phyloP scores from a whole-genome alignment of 768 basidiomycete species.

The Hirschioporus abietinus region DNA sequence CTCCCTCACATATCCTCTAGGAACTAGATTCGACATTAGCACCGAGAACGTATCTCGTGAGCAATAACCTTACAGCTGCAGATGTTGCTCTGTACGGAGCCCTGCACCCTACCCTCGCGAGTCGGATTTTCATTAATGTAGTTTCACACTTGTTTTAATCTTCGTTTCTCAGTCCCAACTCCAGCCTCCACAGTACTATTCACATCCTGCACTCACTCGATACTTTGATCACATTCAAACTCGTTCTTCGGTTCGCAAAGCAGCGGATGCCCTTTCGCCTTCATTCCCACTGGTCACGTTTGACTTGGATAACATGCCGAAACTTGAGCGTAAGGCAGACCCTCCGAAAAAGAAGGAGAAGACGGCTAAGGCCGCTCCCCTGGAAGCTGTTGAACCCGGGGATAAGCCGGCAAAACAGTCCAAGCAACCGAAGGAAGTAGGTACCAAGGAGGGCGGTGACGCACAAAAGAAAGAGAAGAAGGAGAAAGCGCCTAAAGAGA shows the following conservation, averaged over 20 bases:
- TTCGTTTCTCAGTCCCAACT: conserved; percentile 51
- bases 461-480: conserved; percentile 53
- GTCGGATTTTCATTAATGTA: conserved; percentile 19
- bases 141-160: not conserved
- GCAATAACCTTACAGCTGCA: conserved; percentile 80
- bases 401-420: conserved; percentile 18
- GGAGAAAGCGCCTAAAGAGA: conserved; percentile 42
- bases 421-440: conserved; percentile 24
- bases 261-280: conserved; percentile 45
- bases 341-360: conserved; percentile 77
- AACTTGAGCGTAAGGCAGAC: conserved; percentile 64
- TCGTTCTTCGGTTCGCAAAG: conserved; percentile 52
- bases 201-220: conserved; percentile 78
- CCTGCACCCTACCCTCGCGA: conserved; percentile 77
- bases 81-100: conserved; percentile 89
- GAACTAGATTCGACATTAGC: conserved; percentile 65
- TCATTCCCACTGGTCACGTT: conserved; percentile 57
- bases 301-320: conserved; percentile 73
- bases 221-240: conserved; percentile 96
- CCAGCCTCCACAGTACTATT: conserved; percentile 67
- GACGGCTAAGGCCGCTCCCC: conserved; percentile 17
- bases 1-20: conserved; percentile 31
- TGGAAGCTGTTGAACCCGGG: conserved; percentile 26
- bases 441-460: conserved; percentile 25
- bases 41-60: conserved; percentile 80